These are phyloP conservation scores for Diaporthe nobilis DNA, from an alignment of 2,329 filamentous ascomycete genomes.

Conservation along the genomic window DNA sequence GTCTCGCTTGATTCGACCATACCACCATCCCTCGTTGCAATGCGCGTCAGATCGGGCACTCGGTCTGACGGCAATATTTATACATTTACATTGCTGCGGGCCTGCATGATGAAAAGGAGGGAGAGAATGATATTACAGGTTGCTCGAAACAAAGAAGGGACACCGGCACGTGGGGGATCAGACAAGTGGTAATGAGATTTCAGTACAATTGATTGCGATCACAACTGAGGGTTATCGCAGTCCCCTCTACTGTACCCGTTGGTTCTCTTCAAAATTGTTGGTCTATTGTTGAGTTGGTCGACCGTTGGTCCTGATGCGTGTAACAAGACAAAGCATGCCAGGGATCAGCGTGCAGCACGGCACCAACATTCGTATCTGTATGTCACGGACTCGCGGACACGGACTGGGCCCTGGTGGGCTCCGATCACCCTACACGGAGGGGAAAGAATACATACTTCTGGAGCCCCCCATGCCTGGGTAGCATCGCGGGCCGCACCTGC, in stretches of 20 bases:
- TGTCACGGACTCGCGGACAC: not conserved
- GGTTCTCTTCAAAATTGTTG: not conserved
- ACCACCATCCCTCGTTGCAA: not conserved
- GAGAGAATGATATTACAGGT: not conserved
- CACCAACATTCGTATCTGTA: constrained; percentile 27
- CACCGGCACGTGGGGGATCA: no score
- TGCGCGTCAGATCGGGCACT: not conserved
- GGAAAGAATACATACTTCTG: constrained; percentile 1
- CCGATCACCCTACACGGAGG: not conserved
- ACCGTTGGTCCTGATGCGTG: not conserved
- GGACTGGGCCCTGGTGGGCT: not conserved
- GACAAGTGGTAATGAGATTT: not conserved
- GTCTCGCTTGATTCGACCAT: constrained; percentile 4
- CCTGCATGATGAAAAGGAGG: not conserved
- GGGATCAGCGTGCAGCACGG: not conserved
- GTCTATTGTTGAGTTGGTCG: not conserved
- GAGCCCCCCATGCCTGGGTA: constrained; percentile 2
- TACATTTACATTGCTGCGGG: not conserved
- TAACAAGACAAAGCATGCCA: not conserved
- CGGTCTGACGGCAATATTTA: not conserved
- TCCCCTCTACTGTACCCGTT: not conserved
- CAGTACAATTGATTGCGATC: not conserved
- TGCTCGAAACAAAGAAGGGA: not conserved
- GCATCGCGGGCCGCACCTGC: constrained; percentile 31
- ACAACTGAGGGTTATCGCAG: not conserved